Evolutionary conservation across 2,329 filamentous ascomycete species (phyloP).

Genomic region (Sclerotinia subarctica): DNA sequence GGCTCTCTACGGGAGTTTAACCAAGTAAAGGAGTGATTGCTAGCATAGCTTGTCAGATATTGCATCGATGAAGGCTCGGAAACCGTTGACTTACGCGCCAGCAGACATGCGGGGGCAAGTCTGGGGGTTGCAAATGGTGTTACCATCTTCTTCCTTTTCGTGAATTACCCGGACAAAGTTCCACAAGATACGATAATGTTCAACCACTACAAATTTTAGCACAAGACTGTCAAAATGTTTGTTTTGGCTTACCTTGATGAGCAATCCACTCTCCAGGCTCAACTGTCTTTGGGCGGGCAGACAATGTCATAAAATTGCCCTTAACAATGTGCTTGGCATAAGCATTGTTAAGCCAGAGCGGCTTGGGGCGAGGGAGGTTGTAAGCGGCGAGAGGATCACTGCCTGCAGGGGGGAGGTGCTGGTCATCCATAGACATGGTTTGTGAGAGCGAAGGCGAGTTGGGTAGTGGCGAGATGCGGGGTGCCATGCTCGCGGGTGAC

Average conservation of each 20-base stretch:
- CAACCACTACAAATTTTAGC: conserved; percentile 63
- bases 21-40: conserved; percentile 96
- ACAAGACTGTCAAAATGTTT: conserved; percentile 24
- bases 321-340: conserved; percentile 88
- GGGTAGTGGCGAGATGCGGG: conserved; percentile 59
- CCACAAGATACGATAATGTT: conserved; percentile 85
- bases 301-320: conserved; percentile 95
- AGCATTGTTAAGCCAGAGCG: conserved; percentile 70
- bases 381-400: conserved; percentile 57
- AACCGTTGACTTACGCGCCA: conserved; percentile 66
- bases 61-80: not conserved
- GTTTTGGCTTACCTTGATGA: conserved; percentile 69
- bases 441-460: conserved; percentile 63
- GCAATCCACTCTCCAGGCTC: conserved; percentile 95
- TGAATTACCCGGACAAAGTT: conserved; percentile 87
- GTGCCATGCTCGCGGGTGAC: conserved; percentile 49
- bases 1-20: conserved; percentile 83
- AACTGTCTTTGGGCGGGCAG: conserved; percentile 87
- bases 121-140: conserved; percentile 76
- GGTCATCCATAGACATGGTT: conserved; percentile 66
- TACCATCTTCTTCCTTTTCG: conserved; percentile 75
- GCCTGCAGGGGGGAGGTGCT: conserved; percentile 34
- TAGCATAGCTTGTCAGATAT: conserved; percentile 34
- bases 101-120: conserved; percentile 92
- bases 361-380: conserved; percentile 63